Conservation (phyloP, 306 rosid species). For the Fagus crenata region DNA sequence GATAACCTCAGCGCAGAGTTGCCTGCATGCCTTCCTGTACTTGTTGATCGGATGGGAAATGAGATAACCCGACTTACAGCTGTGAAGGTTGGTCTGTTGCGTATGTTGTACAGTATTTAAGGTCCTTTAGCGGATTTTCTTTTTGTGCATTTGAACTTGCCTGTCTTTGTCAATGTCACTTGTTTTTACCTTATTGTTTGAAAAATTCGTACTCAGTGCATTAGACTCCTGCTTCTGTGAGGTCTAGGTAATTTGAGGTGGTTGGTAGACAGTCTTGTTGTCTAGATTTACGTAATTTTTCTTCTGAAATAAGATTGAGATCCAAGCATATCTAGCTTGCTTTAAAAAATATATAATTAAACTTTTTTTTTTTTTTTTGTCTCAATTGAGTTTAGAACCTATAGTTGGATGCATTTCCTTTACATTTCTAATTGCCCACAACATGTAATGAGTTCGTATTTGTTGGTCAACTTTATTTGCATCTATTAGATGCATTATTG, state of each 20-base stretch:
- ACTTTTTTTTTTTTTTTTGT: not conserved
- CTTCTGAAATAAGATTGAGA: not conserved
- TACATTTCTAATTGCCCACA: not conserved
- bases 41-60: conserved; percentile 99
- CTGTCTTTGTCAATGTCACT: conserved; percentile 6
- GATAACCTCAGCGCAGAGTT: conserved; percentile 76
- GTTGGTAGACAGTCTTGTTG: too few relatives aligned
- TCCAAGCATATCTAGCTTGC: not conserved
- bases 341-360: not conserved
- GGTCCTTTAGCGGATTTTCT: not conserved
- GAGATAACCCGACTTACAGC: conserved; percentile 99
- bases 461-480: not conserved
- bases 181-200: not conserved
- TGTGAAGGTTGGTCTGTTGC: conserved; percentile 69
- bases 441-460: not conserved
- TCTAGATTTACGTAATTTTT: not conserved
- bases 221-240: too few relatives aligned
- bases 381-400: not conserved
- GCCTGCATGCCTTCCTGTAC: conserved; percentile 93
- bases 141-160: not conserved
- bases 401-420: conserved; percentile 5
- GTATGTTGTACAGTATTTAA: not conserved
- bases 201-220: too few relatives aligned
- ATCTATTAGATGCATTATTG: not conserved
- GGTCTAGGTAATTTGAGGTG: too few relatives aligned